These are phyloP conservation scores for Coniochaeta prunicola DNA, from an alignment of 2,329 filamentous ascomycete species.

Conservation along the genomic window DNA sequence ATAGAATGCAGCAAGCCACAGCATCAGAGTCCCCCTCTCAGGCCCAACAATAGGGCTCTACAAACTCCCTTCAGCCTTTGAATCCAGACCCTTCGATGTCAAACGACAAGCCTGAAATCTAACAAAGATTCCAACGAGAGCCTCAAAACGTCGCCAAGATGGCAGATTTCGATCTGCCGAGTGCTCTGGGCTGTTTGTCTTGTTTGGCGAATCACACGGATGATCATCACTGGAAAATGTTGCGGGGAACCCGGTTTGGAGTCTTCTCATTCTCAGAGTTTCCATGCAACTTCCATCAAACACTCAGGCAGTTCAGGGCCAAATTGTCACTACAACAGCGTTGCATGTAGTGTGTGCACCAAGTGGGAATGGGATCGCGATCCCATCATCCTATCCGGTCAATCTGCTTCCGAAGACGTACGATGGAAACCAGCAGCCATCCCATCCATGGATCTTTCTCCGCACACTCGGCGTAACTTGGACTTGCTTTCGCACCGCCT, in stretches of 20 bases:
- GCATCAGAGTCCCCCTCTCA: neutral
- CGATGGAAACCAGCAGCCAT: too few relatives aligned
- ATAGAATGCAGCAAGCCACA: neutral
- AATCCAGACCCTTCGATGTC: neutral
- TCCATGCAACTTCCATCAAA: neutral
- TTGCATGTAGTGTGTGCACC: too few relatives aligned
- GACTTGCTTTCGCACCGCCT: too few relatives aligned
- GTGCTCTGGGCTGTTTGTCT: neutral
- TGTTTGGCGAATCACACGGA: neutral
- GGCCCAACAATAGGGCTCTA: neutral
- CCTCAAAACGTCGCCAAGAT: neutral
- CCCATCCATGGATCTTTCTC: too few relatives aligned
- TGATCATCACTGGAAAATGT: neutral
- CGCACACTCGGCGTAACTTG: too few relatives aligned
- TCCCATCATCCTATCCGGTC: too few relatives aligned
- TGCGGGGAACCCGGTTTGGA: neutral
- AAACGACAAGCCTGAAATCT: neutral
- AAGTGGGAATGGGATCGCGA: neutral
- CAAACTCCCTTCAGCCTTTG: neutral
- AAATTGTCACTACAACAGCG: too few relatives aligned
- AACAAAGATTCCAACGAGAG: neutral
- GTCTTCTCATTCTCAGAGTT: neutral
- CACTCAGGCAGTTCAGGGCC: too few relatives aligned
- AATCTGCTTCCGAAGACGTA: too few relatives aligned
- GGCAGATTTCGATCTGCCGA: neutral